Percentiles rank a stretch among this genome's conserved stretches.
Conservation (phyloP, 2,329 filamentous ascomycete genomes). For the Trichoderma gracile region DNA sequence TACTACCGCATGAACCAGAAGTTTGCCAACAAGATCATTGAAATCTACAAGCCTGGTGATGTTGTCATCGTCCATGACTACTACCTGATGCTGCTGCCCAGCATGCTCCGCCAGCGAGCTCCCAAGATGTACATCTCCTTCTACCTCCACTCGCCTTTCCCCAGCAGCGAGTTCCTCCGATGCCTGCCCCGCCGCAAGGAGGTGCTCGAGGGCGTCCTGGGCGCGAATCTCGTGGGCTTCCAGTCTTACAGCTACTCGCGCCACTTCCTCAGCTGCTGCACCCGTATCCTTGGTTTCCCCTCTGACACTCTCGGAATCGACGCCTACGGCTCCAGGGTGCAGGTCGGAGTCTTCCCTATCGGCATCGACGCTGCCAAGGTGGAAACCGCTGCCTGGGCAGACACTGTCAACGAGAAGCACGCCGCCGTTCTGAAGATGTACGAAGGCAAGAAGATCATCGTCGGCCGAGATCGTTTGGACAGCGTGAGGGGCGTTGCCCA, state of each 20-base stretch:
- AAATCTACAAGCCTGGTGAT: constrained; percentile 89
- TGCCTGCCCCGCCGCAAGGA: constrained; percentile 88
- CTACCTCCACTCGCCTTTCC: constrained; percentile 92
- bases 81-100: constrained; percentile 85
- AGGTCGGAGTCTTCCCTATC: constrained; percentile 91
- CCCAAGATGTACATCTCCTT: constrained; percentile 93
- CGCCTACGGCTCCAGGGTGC: constrained; percentile 83
- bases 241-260: constrained; percentile 94
- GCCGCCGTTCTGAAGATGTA: constrained; percentile 74
- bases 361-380: constrained; percentile 88
- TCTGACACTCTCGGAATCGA: constrained; percentile 84
- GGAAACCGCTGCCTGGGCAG: constrained; percentile 70
- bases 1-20: constrained; percentile 91
- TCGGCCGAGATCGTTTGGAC: constrained; percentile 90
- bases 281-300: constrained; percentile 84
- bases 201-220: constrained; percentile 83
- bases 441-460: constrained; percentile 89
- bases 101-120: constrained; percentile 79
- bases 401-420: constrained; percentile 70
- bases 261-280: constrained; percentile 93
- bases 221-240: constrained; percentile 91
- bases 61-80: constrained; percentile 94
- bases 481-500: constrained; percentile 92
- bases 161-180: constrained; percentile 91
- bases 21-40: constrained; percentile 85